A percentile compares a stretch with the other conserved stretches of the same genome.
Conservation (phyloP, 2,329 filamentous ascomycete genomes). For the Rutstroemia sydowiana region DNA sequence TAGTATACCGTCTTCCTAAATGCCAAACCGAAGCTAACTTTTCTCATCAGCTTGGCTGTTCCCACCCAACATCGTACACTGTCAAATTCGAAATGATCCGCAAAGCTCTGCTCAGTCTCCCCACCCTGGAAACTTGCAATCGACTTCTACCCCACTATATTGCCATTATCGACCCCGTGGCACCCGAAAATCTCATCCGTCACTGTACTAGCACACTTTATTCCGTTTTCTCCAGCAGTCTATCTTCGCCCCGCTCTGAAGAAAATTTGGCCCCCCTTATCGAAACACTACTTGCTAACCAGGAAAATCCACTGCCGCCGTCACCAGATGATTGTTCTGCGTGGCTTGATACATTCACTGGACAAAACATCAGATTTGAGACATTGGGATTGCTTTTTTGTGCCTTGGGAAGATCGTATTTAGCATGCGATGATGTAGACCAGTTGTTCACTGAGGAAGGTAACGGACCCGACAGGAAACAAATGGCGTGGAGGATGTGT, state of each 20-base stretch:
- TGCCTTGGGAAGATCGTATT: constrained; percentile 23
- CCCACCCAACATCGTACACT: constrained; percentile 11
- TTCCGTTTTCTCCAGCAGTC: constrained; percentile 16
- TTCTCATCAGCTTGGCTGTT: constrained; percentile 13
- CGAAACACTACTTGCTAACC: constrained; percentile 20
- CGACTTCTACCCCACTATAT: constrained; percentile 12
- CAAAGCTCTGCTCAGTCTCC: constrained; percentile 23
- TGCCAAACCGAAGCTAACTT: neutral
- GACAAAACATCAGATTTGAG: constrained; percentile 25
- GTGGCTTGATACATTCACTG: constrained; percentile 26
- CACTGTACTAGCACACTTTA: constrained; percentile 20
- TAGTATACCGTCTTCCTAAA: neutral
- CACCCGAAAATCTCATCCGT: constrained; percentile 19
- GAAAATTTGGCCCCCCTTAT: constrained; percentile 18
- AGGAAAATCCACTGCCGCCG: constrained; percentile 20
- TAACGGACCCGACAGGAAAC: constrained; percentile 21
- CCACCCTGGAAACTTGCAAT: constrained; percentile 21
- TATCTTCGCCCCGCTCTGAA: constrained; percentile 16
- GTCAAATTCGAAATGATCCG: constrained; percentile 8
- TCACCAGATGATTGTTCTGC: constrained; percentile 23
- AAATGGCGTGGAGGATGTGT: constrained; percentile 27
- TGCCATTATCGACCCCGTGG: constrained; percentile 8
- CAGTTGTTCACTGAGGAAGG: constrained; percentile 21
- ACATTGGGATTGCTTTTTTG: constrained; percentile 26
- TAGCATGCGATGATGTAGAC: constrained; percentile 23